Evolutionary conservation across 2,329 filamentous ascomycete genomes (phyloP).

Genomic region (Thielaviopsis cerberus): DNA sequence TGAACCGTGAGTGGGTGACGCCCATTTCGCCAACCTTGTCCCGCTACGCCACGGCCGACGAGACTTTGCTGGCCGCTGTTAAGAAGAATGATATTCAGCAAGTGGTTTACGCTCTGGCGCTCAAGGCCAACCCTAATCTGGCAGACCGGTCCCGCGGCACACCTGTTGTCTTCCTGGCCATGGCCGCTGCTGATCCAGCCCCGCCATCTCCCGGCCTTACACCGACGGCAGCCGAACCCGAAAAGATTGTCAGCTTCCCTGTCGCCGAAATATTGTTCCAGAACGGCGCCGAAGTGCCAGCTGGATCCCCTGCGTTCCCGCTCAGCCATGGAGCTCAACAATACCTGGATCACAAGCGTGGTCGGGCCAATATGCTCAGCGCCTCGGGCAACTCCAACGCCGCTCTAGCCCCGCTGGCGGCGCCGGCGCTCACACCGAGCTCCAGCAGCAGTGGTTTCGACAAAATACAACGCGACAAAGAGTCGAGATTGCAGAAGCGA

Average conservation of each 20-base stretch:
- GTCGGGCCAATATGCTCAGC: constrained; percentile 24
- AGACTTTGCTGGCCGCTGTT: constrained; percentile 76
- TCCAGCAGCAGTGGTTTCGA: constrained; percentile 26
- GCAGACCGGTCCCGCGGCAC: constrained; percentile 73
- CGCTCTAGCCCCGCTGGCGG: constrained; percentile 22
- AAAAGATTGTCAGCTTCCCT: constrained; percentile 53
- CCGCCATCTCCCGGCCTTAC: constrained; percentile 39
- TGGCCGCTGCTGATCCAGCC: constrained; percentile 82
- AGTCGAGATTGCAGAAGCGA: constrained; percentile 56
- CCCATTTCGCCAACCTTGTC: constrained; percentile 58
- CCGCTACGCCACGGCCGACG: constrained; percentile 60
- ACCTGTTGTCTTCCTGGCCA: constrained; percentile 73
- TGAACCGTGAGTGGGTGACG: constrained; percentile 64
- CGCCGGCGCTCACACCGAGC: constrained; percentile 35
- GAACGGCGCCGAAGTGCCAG: constrained; percentile 78
- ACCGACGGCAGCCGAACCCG: constrained; percentile 22
- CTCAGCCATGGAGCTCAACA: constrained; percentile 61
- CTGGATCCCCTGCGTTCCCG: constrained; percentile 58
- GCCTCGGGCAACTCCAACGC: constrained; percentile 38
- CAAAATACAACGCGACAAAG: constrained; percentile 38
- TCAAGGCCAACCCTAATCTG: constrained; percentile 73
- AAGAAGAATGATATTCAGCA: constrained; percentile 93
- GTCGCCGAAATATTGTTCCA: constrained; percentile 82
- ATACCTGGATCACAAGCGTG: constrained; percentile 65
- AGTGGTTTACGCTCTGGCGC: constrained; percentile 74